phyloP scores from a whole-genome alignment of 2,329 filamentous ascomycete species.

The Mycogone perniciosa region DNA sequence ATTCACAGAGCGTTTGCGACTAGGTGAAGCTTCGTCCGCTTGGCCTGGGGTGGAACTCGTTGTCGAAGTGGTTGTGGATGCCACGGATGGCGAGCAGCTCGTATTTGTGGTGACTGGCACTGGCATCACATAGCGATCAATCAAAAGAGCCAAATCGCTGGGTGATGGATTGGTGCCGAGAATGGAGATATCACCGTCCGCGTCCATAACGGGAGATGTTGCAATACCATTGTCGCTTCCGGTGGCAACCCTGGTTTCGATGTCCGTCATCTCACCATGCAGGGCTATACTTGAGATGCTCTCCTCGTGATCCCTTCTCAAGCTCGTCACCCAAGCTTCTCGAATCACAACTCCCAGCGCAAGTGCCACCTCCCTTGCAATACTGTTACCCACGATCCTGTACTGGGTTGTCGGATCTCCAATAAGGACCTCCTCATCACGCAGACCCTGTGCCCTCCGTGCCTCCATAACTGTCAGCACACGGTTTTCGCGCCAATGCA shows the following conservation, averaged over 20 bases:
- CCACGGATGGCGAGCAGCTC: neutral
- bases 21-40: neutral
- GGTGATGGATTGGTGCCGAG: neutral
- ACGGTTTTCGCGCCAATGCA: conserved; percentile 64
- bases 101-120: neutral
- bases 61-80: neutral
- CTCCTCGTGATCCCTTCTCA: neutral
- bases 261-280: conserved; percentile 14
- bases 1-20: neutral
- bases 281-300: neutral
- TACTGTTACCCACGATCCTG: conserved; percentile 69
- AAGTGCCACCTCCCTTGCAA: conserved; percentile 61
- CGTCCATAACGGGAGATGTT: neutral
- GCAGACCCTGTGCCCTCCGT: conserved; percentile 62
- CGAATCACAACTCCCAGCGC: conserved; percentile 59
- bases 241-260: too few species aligned
- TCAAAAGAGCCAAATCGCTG: neutral
- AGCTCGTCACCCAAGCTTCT: conserved; percentile 40
- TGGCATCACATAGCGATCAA: neutral
- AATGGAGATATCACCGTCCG: neutral
- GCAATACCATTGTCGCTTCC: too few species aligned
- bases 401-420: conserved; percentile 51
- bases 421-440: conserved; percentile 63
- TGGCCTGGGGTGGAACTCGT: neutral
- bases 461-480: conserved; percentile 60